A percentile compares a stretch with the other conserved stretches of the same genome.
phyloP scores from a whole-genome alignment of 257 asterid genomes.

The Thymus quinquecostatus region DNA sequence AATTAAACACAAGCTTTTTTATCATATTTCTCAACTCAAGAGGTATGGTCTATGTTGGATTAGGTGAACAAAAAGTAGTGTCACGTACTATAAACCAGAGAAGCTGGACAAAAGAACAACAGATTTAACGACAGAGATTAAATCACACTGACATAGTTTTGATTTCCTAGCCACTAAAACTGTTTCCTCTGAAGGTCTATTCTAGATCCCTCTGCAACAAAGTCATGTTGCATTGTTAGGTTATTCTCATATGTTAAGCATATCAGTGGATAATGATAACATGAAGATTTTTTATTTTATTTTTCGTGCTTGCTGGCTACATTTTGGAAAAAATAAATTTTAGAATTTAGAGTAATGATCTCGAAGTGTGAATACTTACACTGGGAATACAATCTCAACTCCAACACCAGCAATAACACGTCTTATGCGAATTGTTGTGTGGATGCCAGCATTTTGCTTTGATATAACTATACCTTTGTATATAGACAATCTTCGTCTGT shows the following conservation, averaged over 20 bases:
- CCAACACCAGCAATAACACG: slow-evolving; percentile 93
- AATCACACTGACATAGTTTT: neutral
- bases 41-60: neutral
- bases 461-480: slow-evolving; percentile 91
- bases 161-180: slow-evolving; percentile 11
- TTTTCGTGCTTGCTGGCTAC: slow-evolving; percentile 5
- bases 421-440: slow-evolving; percentile 89
- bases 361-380: slow-evolving; percentile 57
- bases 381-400: slow-evolving; percentile 93
- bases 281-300: neutral
- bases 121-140: neutral
- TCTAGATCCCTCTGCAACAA: neutral
- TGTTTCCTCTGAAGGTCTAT: neutral
- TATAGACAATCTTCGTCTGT: slow-evolving; percentile 69
- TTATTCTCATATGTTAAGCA: neutral
- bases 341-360: neutral
- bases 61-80: neutral
- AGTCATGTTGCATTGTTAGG: neutral
- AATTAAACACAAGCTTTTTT: slow-evolving; percentile 1
- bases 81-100: neutral
- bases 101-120: neutral
- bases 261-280: neutral
- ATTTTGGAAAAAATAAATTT: slow-evolving; percentile 7
- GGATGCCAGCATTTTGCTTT: slow-evolving; percentile 94
- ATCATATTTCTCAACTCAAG: slow-evolving; percentile 10